Conservation (phyloP, 148 eudicot genomes). For the Gaultheria prostrata region DNA sequence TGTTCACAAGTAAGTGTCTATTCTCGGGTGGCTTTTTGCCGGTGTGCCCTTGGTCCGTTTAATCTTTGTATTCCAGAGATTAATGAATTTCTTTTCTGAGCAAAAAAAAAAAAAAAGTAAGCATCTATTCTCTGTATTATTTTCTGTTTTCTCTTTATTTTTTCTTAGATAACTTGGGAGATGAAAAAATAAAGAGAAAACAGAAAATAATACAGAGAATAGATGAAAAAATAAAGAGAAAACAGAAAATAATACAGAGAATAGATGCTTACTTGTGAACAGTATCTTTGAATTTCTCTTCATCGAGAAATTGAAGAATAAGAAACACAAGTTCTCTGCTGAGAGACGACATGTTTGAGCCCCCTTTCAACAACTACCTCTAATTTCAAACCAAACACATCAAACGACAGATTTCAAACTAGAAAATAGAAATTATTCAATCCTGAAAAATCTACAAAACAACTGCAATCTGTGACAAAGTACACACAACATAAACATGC, state of each 20-base stretch:
- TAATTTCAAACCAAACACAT: slow-evolving; percentile 16
- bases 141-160: neutral
- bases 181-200: no score
- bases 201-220: no score
- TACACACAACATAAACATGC: no score
- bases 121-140: neutral
- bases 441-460: slow-evolving; percentile 4
- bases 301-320: slow-evolving; percentile 94
- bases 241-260: neutral
- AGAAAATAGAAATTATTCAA: neutral
- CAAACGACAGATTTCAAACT: neutral
- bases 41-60: no score
- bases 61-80: no score
- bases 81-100: no score
- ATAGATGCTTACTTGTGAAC: slow-evolving; percentile 61
- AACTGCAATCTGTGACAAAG: neutral
- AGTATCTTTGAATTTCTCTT: slow-evolving; percentile 84
- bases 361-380: slow-evolving; percentile 31
- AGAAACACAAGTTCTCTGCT: slow-evolving; percentile 89
- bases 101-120: no score
- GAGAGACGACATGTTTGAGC: slow-evolving; percentile 67
- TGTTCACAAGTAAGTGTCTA: slow-evolving; percentile 60
- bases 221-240: neutral
- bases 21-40: no score
- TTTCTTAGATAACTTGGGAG: neutral